These are phyloP conservation scores for Pseudonitzschia multiseries DNA, from an alignment of 108 stramenopile species.

Conservation along the genomic window DNA sequence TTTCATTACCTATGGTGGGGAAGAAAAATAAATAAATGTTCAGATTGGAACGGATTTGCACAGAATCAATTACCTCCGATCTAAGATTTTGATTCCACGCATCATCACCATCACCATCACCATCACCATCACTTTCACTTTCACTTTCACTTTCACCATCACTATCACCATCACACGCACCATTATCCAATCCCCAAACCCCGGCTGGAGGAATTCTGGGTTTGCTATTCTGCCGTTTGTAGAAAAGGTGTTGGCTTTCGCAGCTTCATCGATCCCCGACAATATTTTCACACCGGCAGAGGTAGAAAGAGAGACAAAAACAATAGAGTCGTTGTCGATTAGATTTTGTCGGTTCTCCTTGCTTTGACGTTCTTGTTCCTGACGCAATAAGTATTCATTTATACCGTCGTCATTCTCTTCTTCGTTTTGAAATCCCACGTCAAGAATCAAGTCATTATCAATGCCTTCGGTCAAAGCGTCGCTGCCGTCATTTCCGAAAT, in stretches of 20 bases:
- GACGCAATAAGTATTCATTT: background rate
- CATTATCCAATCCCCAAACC: constrained; percentile 11
- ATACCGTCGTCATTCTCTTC: background rate
- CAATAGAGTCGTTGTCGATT: constrained; percentile 4
- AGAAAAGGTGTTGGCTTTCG: background rate
- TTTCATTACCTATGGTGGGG: background rate
- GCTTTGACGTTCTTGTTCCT: background rate
- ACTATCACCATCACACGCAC: background rate
- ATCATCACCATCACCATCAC: too few relatives aligned
- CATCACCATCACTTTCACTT: too few relatives aligned
- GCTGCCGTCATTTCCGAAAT: background rate
- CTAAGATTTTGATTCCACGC: too few relatives aligned
- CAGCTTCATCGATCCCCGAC: background rate
- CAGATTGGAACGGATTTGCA: too few relatives aligned
- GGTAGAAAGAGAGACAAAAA: background rate
- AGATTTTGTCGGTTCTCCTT: background rate
- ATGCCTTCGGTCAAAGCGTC: background rate
- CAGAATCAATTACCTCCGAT: too few relatives aligned
- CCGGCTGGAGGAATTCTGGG: constrained; percentile 4
- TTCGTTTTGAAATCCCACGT: background rate
- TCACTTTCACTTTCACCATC: too few relatives aligned
- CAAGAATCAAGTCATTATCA: background rate
- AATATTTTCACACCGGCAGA: background rate
- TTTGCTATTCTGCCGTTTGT: background rate
- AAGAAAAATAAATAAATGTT: background rate